A percentile compares a stretch with the other conserved stretches of the same genome.
These are phyloP conservation scores for Podospora didyma DNA, from an alignment of 495 filamentous ascomycete genomes.

Conservation along the genomic window DNA sequence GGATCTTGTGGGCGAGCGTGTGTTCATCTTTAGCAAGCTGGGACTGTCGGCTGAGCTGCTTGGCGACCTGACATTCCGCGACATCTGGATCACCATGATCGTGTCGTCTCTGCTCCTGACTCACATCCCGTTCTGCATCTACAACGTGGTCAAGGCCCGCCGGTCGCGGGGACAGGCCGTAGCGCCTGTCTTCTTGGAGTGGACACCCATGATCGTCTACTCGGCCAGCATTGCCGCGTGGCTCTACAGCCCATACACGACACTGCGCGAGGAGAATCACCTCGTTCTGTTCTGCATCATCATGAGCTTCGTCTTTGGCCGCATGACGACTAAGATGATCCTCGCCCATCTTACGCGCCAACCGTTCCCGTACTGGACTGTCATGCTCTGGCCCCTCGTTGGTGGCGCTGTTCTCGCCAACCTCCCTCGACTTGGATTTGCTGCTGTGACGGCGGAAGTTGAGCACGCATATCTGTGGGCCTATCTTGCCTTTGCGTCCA, in stretches of 20 bases:
- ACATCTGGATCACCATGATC: conserved; percentile 83
- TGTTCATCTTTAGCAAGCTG: conserved; percentile 25
- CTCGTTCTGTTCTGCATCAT: conserved; percentile 89
- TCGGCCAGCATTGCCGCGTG: conserved; percentile 69
- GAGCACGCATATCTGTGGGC: conserved; percentile 79
- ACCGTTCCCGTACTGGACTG: conserved; percentile 94
- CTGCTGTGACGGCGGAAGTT: conserved; percentile 50
- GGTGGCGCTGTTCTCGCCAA: conserved; percentile 81
- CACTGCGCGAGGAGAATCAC: conserved; percentile 72
- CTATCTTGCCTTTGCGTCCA: conserved; percentile 75
- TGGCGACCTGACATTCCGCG: conserved; percentile 64
- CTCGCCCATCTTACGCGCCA: conserved; percentile 90
- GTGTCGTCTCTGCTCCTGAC: conserved; percentile 65
- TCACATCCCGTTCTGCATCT: conserved; percentile 77
- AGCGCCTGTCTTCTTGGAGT: conserved; percentile 84
- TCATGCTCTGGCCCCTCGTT: conserved; percentile 79
- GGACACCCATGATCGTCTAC: conserved; percentile 86
- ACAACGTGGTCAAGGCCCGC: conserved; percentile 77
- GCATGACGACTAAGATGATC: conserved; percentile 99
- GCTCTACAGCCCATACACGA: conserved; percentile 84
- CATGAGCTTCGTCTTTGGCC: conserved; percentile 95
- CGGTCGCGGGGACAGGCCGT: conserved; percentile 69
- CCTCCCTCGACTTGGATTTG: conserved; percentile 72
- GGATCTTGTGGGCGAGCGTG: conserved; percentile 54
- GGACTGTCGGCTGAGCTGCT: conserved; percentile 50